These are phyloP conservation scores for Nasturtium officinale DNA, from an alignment of 345 rosid genomes.

Conservation along the genomic window DNA sequence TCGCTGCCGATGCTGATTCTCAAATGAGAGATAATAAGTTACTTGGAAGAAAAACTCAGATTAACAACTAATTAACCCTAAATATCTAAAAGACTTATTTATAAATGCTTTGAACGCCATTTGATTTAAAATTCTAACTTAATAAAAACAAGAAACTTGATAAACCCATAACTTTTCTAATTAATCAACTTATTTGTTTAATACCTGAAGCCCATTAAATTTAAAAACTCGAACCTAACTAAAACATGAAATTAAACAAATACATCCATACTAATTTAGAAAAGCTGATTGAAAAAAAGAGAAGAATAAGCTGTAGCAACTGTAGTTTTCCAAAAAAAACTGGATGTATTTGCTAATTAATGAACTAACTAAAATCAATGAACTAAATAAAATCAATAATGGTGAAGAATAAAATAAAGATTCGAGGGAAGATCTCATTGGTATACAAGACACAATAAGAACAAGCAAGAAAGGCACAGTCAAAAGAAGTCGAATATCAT, in stretches of 20 bases:
- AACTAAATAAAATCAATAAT: slow-evolving; percentile 17
- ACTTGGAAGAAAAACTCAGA: not conserved
- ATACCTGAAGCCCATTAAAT: not conserved
- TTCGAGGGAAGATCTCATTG: slow-evolving; percentile 39
- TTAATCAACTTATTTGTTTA: not conserved
- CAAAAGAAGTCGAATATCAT: slow-evolving; percentile 36
- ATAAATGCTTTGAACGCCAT: not conserved
- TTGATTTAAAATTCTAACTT: not conserved
- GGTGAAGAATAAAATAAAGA: slow-evolving; percentile 20
- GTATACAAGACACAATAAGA: slow-evolving; percentile 26
- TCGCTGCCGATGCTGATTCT: not conserved
- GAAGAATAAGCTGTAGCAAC: too few relatives aligned
- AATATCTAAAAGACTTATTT: not conserved
- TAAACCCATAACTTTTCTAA: too few relatives aligned
- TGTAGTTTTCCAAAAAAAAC: not conserved
- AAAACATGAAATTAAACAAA: not conserved
- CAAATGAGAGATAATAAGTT: not conserved
- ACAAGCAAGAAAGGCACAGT: slow-evolving; percentile 31
- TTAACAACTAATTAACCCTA: not conserved
- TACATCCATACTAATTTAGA: too few relatives aligned
- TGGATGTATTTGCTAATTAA: not conserved
- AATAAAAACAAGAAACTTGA: not conserved
- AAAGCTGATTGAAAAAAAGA: too few relatives aligned
- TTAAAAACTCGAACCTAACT: not conserved
- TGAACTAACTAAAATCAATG: not conserved